Evolutionary conservation across 805 yeast genomes (phyloP), one percentile per base, ranked within the genome.

Genomic region (Schwanniomyces sp.): DNA sequence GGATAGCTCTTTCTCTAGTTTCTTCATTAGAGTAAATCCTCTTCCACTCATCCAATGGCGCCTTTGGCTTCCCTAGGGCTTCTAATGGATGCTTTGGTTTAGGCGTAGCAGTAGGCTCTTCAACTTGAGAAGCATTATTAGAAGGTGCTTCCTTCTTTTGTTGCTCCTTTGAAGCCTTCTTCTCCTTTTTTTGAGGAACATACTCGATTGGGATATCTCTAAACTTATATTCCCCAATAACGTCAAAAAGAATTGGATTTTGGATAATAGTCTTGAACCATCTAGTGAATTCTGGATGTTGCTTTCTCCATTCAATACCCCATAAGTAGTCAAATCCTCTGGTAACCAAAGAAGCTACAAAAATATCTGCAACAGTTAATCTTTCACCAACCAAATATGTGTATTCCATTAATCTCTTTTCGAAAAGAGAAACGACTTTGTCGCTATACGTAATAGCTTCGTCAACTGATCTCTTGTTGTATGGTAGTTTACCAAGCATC

Each of bases 11-110:
- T 69, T 83, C 85, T 77, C 97, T 88, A 69, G 98, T 92, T 65
- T 94, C 98, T 77, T 90, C 92, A 82, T 92, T 94, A 55, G 97
- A 91, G 86, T 94, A 92, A 57, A 76, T 75, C 79, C 97, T 87
- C 84, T 94, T 94, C 95, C 97, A 91, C 74, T 89, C 94, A 67
- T 92, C 97, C 54, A 92, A 63, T 52, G 82, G 74, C 59, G 84
- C 75, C 59, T 78, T 75, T 52, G 89, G 69, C 67, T 81, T 86
- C 62, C 94, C 95, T 55, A 92, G 82, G 50, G 78, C 75, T 70
- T 83, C 95, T 69, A 91, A 82, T 66, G 98, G 97, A 78, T 92
- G 98, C 74, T 86, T 87, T 58, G 91, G 81, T 77, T 88, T 88
- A 79, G 86, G 86, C 61, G 76, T 80, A 64, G 75, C 80, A 54